Evolutionary conservation across 805 yeast species (phyloP).

Genomic region (Ascoidea rubescens): DNA sequence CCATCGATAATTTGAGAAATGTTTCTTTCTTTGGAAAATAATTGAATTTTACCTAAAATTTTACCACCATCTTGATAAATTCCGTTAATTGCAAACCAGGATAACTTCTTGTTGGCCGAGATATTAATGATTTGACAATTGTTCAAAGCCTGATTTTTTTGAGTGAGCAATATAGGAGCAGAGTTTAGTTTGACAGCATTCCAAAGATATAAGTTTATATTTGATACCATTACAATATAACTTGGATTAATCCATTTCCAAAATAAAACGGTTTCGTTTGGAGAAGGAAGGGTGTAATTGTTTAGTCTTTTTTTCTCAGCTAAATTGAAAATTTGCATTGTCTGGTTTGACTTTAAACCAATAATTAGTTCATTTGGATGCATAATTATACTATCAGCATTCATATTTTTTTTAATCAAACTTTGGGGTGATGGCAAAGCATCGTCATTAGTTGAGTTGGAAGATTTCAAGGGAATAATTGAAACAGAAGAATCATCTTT

Average conservation of each 20-base stretch:
- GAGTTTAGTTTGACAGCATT: constrained; percentile 60
- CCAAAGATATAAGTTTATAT: constrained; percentile 64
- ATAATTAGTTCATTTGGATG: constrained; percentile 83
- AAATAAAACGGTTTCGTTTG: constrained; percentile 47
- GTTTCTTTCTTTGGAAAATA: constrained; percentile 75
- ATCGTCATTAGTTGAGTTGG: constrained; percentile 18
- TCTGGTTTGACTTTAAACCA: constrained; percentile 90
- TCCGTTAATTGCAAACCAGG: constrained; percentile 94
- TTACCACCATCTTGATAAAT: constrained; percentile 88
- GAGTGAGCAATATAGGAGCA: constrained; percentile 72
- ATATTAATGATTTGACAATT: constrained; percentile 85
- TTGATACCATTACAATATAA: constrained; percentile 75
- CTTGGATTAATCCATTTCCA: constrained; percentile 86
- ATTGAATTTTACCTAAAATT: constrained; percentile 92
- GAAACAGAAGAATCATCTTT: constrained; percentile 79
- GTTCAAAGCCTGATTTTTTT: constrained; percentile 67
- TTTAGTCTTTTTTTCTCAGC: constrained; percentile 80
- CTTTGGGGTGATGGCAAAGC: constrained; percentile 55
- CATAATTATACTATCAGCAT: constrained; percentile 96
- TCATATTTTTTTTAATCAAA: constrained; percentile 73
- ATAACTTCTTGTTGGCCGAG: constrained; percentile 61
- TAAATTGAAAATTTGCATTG: constrained; percentile 89
- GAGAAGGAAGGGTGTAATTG: constrained; percentile 74
- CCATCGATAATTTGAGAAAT: constrained; percentile 97
- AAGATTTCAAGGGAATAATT: constrained; percentile 52